A percentile compares a stretch with the other conserved stretches of the same genome.
phyloP scores from a whole-genome alignment of 106 monocot species.

The Apostasia shenzhenica region DNA sequence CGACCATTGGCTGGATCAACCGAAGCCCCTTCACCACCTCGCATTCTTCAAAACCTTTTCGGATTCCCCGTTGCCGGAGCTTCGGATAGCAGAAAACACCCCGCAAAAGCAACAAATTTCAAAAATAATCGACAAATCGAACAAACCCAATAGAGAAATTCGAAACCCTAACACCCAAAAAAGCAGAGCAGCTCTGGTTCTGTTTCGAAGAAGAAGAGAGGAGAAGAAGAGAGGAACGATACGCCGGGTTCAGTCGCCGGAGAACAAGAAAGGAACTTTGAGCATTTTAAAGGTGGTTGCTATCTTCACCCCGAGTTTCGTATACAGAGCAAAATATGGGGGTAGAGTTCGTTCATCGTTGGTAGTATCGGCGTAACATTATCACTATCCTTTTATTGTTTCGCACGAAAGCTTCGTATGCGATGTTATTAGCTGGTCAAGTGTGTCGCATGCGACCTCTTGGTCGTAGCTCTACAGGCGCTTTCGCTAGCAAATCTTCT shows the following conservation, averaged over 20 bases:
- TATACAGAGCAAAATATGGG: background rate
- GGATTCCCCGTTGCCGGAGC: background rate
- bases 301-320: background rate
- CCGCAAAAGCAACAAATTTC: too few species aligned
- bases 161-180: background rate
- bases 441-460: too few species aligned
- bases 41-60: background rate
- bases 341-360: too few species aligned
- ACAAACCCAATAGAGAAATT: background rate
- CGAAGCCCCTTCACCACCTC: constrained; percentile 1
- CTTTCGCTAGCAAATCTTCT: too few species aligned
- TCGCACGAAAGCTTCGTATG: too few species aligned
- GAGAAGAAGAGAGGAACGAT: background rate
- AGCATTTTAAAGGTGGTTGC: background rate
- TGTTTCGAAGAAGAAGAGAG: background rate
- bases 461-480: too few species aligned
- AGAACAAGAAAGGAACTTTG: constrained; percentile 5
- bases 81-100: background rate
- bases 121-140: too few species aligned
- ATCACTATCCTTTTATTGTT: too few species aligned
- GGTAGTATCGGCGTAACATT: too few species aligned
- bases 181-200: constrained; percentile 1
- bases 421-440: too few species aligned
- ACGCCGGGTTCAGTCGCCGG: background rate
- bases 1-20: constrained; percentile 13